Evolutionary conservation across 2,329 filamentous ascomycete genomes (phyloP), one percentile per base, ranked within the genome.

Genomic region (Ilyonectria robusta): DNA sequence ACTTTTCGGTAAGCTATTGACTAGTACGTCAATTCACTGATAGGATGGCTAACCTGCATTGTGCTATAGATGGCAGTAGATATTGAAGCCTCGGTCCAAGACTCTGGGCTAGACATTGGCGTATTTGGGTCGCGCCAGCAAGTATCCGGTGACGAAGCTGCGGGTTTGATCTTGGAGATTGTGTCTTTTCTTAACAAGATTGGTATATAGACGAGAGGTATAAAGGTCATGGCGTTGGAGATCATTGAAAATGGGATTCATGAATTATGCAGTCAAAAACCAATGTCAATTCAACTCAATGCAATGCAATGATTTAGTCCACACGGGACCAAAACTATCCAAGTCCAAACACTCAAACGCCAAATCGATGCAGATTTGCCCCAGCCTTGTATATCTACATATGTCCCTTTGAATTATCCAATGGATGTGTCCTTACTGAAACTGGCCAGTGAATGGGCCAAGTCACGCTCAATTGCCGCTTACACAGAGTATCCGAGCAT

Each of bases 51-150:
- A 51, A 68, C 47, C n/a, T 55, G 17, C 72, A 59, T 67, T 21
- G 1, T 17, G 4, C 4, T 10, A 11, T n/a, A 84, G 82, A 74
- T 79, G 21, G 78, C 82, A 11, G 66, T 83, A 6, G 83, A 85
- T 61, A 67, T 84, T 2, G 83, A 85, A 66, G 81, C 80, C 1
- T 79, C 81, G 0, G 55, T 84, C 1, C 68, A 74, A 4, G 75
- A 66, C 0, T 68, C 71, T 2, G 68, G 62, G 0, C 66, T 85
- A 46, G 81, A 82, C 33, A 78, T 85, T 55, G 83, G 83, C 6
- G 73, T 83, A 3, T 85, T 85, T 67, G 82, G 80, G 4, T 79
- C 80, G 6, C 55, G 59, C 6, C 62, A 71, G 31, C 66, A 73
- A 5, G 55, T 81, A 19, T 77, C 76, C 2, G 51, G 65, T 1